Evolutionary conservation across 2,329 filamentous ascomycete genomes (phyloP).

Genomic region (Paracorniculantispora psalliotae): DNA sequence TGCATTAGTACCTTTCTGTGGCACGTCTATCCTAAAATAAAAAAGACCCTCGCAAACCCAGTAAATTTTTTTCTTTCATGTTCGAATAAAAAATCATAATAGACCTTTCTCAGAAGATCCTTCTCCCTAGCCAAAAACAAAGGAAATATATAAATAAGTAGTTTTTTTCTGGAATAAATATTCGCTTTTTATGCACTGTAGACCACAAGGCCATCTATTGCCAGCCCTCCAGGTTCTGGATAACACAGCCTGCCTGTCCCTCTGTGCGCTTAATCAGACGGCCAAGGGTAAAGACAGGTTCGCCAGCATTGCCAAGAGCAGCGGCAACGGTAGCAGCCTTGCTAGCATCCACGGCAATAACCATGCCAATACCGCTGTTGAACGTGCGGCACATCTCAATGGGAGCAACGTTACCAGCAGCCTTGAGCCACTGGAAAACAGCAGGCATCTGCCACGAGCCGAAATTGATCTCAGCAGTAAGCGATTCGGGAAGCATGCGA

Average conservation of each 20-base stretch:
- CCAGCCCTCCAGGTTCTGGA: constrained; percentile 33
- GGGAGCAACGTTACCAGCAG: constrained; percentile 62
- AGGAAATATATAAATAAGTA: not conserved
- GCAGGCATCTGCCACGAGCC: constrained; percentile 67
- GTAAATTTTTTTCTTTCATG: not conserved
- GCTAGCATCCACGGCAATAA: constrained; percentile 67
- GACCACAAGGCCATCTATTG: constrained; percentile 1
- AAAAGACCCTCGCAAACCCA: not conserved
- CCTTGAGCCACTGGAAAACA: constrained; percentile 85
- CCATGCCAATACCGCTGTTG: constrained; percentile 95
- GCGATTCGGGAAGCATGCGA: constrained; percentile 75
- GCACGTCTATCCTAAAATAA: not conserved
- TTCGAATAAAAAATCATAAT: not conserved
- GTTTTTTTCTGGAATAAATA: not conserved
- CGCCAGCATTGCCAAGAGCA: constrained; percentile 61
- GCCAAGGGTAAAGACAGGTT: constrained; percentile 74
- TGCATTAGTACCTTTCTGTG: not conserved
- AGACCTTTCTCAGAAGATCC: not conserved
- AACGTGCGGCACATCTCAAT: constrained; percentile 87
- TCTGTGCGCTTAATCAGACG: constrained; percentile 56
- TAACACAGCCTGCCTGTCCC: constrained; percentile 28
- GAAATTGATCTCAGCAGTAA: constrained; percentile 78
- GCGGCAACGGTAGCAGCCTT: constrained; percentile 57
- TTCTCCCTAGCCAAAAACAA: not conserved
- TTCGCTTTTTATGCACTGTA: not conserved